phyloP scores from a whole-genome alignment of 2,329 filamentous ascomycete species.

The Fusarium albidum region DNA sequence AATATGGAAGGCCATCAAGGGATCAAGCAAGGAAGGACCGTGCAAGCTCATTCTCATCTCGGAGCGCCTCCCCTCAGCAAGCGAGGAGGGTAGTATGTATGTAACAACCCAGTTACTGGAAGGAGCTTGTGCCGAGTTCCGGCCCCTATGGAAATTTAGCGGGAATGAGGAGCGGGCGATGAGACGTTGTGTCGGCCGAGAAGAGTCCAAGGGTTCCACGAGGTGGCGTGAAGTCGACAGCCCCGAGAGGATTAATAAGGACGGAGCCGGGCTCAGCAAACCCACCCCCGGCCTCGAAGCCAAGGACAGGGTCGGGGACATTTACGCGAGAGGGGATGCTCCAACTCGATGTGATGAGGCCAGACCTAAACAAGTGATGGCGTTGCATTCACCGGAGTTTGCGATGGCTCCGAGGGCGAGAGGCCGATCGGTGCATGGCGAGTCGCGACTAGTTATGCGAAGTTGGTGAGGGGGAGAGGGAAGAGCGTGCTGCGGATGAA shows the following conservation, averaged over 20 bases:
- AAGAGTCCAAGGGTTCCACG: conserved; percentile 7
- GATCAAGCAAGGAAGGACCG: background rate
- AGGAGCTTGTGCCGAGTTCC: conserved; percentile 10
- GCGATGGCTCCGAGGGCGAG: conserved; percentile 17
- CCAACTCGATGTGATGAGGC: no score
- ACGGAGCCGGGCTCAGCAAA: conserved; percentile 2
- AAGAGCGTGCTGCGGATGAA: background rate
- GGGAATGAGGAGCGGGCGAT: conserved; percentile 18
- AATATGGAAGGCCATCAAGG: background rate
- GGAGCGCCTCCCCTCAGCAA: background rate
- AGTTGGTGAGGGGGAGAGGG: conserved; percentile 12
- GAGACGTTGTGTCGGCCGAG: conserved; percentile 26
- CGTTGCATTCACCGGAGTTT: conserved; percentile 13
- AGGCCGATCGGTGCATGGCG: conserved; percentile 2
- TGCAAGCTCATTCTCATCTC: conserved; percentile 1
- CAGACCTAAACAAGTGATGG: background rate
- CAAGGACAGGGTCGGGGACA: background rate
- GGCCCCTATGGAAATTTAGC: conserved; percentile 18
- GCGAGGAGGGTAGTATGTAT: no score
- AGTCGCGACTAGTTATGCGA: background rate
- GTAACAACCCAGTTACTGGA: background rate
- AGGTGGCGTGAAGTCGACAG: conserved; percentile 12
- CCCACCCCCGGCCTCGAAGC: conserved; percentile 13
- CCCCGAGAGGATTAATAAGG: background rate
- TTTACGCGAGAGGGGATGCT: no score